Evolutionary conservation across 176 grass and related monocot species (phyloP), one percentile per base, ranked within the genome.

Genomic region (Oropetium thomaeum): DNA sequence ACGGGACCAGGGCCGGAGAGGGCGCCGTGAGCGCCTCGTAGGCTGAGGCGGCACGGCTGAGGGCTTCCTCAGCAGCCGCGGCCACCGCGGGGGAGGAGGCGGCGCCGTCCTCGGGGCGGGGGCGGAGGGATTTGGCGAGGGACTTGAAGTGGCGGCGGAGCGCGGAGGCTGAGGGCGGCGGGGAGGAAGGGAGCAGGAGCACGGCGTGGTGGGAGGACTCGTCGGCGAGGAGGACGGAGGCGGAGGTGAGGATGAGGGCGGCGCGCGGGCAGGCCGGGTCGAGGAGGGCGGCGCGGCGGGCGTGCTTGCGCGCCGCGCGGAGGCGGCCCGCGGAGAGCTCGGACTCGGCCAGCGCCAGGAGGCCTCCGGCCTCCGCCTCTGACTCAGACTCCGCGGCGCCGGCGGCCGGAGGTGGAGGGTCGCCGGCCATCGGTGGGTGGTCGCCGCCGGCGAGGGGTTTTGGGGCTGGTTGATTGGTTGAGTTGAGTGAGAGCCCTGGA

Each of bases 141-240:
- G 88, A 85, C 74, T 92, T 97, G 85, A 83, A 97, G 59, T 89
- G 86, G 70, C 86, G 87, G 42, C 81, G 86, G 20, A 94, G 64
- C 29, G 70, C 44, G 69, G 58, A 31, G 55, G 57, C 35, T 5
- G 29, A 19, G 25, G 45, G 38, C 40, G 58, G 22, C n/a, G 81
- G 75, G 63, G 43, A 29, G 19, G 10, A 12, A 5, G 6, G 30
- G 59, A 97, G 71, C 17, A 87, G 82, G 57, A 97, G 88, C 16
- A 65, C 65, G 41, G 81, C 77, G 75, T 80, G 69, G 67, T 85
- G 81, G 66, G 83, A 87, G 72, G 71, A 93, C 10, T 81, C 20
- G 37, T 81, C 78, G 35, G 83, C 84, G 38, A 66, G 63, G 78
- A 97, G 94, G 81, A 93, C 77, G 47, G 86, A 84, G 77, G 80